phyloP scores from a whole-genome alignment of 768 basidiomycete species.

The Podaxis sp. region DNA sequence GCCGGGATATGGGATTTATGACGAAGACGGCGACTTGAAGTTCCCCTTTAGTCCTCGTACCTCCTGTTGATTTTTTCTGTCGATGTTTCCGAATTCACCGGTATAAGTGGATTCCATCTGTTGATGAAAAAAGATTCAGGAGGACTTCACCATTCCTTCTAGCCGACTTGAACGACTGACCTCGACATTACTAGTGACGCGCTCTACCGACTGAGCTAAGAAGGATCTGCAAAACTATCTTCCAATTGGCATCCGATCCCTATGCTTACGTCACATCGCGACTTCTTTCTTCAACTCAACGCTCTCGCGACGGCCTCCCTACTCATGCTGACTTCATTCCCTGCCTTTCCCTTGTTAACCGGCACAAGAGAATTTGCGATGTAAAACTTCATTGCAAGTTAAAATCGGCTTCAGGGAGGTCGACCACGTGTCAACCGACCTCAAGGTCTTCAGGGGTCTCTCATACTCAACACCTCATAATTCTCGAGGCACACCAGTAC shows the following conservation, averaged over 20 bases:
- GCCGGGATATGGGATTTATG: slow-evolving; percentile 62
- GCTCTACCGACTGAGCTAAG: slow-evolving; percentile 43
- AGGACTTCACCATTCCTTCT: slow-evolving; percentile 22
- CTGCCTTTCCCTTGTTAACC: too few relatives aligned
- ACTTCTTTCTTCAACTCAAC: too few relatives aligned
- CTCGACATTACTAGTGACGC: slow-evolving; percentile 73
- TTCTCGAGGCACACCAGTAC: neutral
- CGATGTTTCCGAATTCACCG: too few relatives aligned
- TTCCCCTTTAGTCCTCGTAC: slow-evolving; percentile 55
- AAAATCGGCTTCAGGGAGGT: neutral
- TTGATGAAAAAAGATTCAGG: too few relatives aligned
- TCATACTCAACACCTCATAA: neutral
- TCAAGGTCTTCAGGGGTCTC: neutral
- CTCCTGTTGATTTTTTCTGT: slow-evolving; percentile 32
- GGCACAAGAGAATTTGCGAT: too few relatives aligned
- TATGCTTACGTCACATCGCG: too few relatives aligned
- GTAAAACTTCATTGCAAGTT: neutral
- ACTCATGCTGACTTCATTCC: too few relatives aligned
- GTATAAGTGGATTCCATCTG: too few relatives aligned
- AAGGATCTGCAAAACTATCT: slow-evolving; percentile 19
- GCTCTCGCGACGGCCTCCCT: too few relatives aligned
- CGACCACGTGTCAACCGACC: neutral
- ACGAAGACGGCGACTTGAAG: slow-evolving; percentile 39
- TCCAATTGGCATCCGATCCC: too few relatives aligned
- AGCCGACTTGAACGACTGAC: slow-evolving; percentile 69